phyloP scores from a whole-genome alignment of 2,329 filamentous ascomycete species.

The Ilyonectria destructans region DNA sequence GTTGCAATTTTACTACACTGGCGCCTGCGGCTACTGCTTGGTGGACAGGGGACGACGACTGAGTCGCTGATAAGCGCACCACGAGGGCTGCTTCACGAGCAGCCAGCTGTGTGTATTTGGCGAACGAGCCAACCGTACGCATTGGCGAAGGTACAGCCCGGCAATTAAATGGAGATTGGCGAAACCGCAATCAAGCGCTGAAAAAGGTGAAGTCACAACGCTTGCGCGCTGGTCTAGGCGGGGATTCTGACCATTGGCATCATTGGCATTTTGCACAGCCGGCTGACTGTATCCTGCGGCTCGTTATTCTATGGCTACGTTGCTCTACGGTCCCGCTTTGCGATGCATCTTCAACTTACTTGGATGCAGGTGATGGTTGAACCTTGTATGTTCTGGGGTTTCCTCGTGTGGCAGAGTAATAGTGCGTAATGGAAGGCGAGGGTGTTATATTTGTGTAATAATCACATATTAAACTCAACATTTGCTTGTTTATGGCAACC shows the following conservation, averaged over 20 bases:
- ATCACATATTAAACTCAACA: no score
- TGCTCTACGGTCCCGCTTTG: background rate
- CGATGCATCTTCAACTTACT: background rate
- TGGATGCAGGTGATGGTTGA: background rate
- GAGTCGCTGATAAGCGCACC: no score
- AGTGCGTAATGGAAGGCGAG: background rate
- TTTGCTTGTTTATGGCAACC: no score
- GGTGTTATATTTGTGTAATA: no score
- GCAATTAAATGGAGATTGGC: no score
- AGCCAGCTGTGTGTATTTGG: background rate
- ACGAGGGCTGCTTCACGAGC: no score
- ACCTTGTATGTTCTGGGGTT: background rate
- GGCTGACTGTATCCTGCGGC: background rate
- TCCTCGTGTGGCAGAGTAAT: background rate
- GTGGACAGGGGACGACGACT: no score
- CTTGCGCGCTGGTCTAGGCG: no score
- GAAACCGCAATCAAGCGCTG: no score
- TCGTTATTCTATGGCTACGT: background rate
- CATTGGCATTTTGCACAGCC: background rate
- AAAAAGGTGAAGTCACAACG: no score
- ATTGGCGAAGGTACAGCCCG: background rate
- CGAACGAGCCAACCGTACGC: background rate
- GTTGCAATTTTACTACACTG: no score
- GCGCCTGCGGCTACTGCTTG: no score
- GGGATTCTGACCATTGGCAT: background rate